Percentiles rank a stretch among this genome's conserved stretches.
These are phyloP conservation scores for Phyllosticta citriasiana DNA, from an alignment of 2,329 filamentous ascomycete species.

Conservation along the genomic window DNA sequence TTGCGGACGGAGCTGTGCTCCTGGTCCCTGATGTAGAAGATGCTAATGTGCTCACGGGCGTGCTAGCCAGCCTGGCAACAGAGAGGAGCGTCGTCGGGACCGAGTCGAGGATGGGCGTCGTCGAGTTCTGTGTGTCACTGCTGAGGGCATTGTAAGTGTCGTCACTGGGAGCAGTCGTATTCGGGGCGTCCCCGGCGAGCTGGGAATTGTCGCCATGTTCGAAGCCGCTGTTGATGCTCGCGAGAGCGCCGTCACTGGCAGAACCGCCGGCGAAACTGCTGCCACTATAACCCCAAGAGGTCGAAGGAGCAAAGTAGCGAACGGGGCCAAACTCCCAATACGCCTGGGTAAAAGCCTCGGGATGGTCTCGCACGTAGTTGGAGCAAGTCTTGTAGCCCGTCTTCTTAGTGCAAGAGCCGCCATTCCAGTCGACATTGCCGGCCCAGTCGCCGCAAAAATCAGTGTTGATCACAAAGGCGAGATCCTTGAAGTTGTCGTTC, in stretches of 20 bases:
- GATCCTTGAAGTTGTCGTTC: slow-evolving; percentile 18
- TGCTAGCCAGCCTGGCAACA: neutral
- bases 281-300: neutral
- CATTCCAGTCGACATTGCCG: slow-evolving; percentile 46
- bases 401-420: slow-evolving; percentile 16
- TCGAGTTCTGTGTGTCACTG: neutral
- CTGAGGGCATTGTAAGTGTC: neutral
- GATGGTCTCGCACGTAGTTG: slow-evolving; percentile 22
- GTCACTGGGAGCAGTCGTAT: neutral
- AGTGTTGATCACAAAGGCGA: slow-evolving; percentile 35
- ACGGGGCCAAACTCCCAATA: slow-evolving; percentile 26
- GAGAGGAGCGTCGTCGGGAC: neutral
- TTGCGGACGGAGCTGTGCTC: neutral
- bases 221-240: neutral
- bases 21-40: neutral
- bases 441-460: slow-evolving; percentile 47
- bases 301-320: slow-evolving; percentile 7
- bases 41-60: neutral
- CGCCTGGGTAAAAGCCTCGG: slow-evolving; percentile 20
- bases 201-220: neutral
- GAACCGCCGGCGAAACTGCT: neutral
- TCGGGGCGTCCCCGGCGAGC: neutral
- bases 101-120: neutral
- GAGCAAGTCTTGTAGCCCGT: slow-evolving; percentile 39
- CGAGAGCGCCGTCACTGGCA: neutral